Conservation (phyloP, 306 rosid genomes). For the Cotoneaster glaucophyllus region DNA sequence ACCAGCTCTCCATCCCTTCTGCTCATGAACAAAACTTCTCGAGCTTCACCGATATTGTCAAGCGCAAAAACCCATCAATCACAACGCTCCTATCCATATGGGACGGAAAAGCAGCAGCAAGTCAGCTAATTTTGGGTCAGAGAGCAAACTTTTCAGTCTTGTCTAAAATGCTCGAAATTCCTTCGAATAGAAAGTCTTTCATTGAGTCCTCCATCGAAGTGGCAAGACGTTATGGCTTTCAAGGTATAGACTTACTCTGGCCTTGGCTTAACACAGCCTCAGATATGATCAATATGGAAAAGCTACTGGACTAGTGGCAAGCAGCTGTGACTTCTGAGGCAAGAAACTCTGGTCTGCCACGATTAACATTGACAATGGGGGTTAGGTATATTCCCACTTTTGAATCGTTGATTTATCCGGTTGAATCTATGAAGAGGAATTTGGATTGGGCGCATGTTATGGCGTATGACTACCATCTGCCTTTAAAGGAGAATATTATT, state of each 20-base stretch:
- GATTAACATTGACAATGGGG: constrained; percentile 28
- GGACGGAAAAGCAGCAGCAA: no score
- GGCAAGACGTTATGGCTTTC: constrained; percentile 36
- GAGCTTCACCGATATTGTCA: constrained; percentile 22
- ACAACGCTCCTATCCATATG: constrained; percentile 37
- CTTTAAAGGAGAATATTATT: background rate
- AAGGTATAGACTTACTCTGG: constrained; percentile 44
- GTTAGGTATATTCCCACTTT: constrained; percentile 19
- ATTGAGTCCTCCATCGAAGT: constrained; percentile 10
- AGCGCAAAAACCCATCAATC: constrained; percentile 28
- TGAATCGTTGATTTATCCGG: background rate
- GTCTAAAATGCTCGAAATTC: constrained; percentile 20
- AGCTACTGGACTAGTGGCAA: constrained; percentile 40
- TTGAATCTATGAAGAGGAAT: constrained; percentile 16
- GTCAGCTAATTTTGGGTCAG: background rate
- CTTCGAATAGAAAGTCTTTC: constrained; percentile 32
- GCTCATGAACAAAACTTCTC: constrained; percentile 26
- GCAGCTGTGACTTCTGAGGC: constrained; percentile 21
- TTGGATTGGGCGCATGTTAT: constrained; percentile 26
- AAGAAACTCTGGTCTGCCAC: background rate
- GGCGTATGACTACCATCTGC: constrained; percentile 27
- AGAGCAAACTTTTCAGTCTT: background rate
- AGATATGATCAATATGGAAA: constrained; percentile 26
- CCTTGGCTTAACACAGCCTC: constrained; percentile 11
- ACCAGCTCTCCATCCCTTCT: constrained; percentile 20